Evolutionary conservation across 2,329 filamentous ascomycete genomes (phyloP).

Genomic region (Coniochaeta sp.): DNA sequence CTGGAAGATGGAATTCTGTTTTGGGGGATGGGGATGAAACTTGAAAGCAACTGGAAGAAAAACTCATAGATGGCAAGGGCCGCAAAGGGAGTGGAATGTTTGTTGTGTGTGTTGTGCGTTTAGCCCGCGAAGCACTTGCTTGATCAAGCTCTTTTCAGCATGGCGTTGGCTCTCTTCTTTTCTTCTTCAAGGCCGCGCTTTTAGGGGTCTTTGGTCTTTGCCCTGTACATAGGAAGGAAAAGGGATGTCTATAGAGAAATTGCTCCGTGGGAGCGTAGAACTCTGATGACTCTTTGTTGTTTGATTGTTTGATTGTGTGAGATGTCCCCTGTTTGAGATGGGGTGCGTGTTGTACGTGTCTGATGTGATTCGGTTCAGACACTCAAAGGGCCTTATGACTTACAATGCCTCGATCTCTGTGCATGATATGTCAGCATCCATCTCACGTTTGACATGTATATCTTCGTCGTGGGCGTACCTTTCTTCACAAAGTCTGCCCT

Average conservation of each 20-base stretch:
- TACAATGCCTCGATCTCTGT: slow-evolving; percentile 88
- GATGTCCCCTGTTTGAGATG: too few relatives aligned
- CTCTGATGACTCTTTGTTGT: too few relatives aligned
- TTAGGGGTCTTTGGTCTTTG: not conserved
- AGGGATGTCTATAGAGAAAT: not conserved
- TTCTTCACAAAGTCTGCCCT: slow-evolving; percentile 87
- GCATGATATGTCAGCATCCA: not conserved
- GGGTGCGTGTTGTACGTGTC: too few relatives aligned
- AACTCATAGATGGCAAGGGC: not conserved
- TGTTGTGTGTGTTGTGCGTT: too few relatives aligned
- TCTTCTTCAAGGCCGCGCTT: not conserved
- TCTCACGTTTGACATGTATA: not conserved
- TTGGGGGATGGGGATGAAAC: too few relatives aligned
- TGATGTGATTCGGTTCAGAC: too few relatives aligned
- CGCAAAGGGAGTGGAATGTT: not conserved
- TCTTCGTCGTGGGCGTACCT: slow-evolving; percentile 49
- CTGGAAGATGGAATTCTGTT: too few relatives aligned
- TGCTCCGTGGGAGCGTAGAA: not conserved
- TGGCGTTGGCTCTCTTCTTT: not conserved
- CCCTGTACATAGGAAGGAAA: not conserved
- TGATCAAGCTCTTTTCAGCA: not conserved
- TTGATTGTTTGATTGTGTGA: too few relatives aligned
- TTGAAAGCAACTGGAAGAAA: too few relatives aligned
- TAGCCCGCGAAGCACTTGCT: not conserved
- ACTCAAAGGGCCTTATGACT: too few relatives aligned